Percentiles rank a stretch among this genome's conserved stretches.
Evolutionary conservation across 2,329 filamentous ascomycete species (phyloP).

Genomic region (Epichloe sibirici): DNA sequence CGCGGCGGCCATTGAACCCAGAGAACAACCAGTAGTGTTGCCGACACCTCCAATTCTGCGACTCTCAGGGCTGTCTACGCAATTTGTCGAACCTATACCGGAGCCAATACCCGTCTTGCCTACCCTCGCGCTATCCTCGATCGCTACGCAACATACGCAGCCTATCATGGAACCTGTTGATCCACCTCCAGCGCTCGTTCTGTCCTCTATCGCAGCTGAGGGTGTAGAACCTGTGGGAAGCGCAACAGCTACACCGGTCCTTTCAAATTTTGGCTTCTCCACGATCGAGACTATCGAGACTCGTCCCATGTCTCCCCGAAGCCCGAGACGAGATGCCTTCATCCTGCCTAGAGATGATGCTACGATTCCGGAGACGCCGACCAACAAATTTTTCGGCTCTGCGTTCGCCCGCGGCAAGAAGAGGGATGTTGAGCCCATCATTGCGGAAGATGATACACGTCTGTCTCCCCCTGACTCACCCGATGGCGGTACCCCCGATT

Average conservation of each 20-base stretch:
- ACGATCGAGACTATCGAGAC: slow-evolving; percentile 33
- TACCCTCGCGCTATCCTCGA: slow-evolving; percentile 17
- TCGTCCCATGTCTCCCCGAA: slow-evolving; percentile 33
- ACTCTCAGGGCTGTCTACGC: slow-evolving; percentile 22
- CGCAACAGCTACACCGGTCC: slow-evolving; percentile 15
- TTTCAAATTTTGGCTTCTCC: slow-evolving; percentile 29
- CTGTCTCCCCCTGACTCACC: slow-evolving; percentile 34
- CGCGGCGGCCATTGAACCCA: slow-evolving; percentile 22
- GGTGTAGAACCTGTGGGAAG: slow-evolving; percentile 23
- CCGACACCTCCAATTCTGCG: slow-evolving; percentile 15
- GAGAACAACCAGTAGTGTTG: slow-evolving; percentile 15
- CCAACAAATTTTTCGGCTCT: slow-evolving; percentile 29
- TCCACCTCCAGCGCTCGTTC: slow-evolving; percentile 17
- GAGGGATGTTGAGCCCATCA: slow-evolving; percentile 30
- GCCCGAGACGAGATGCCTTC: slow-evolving; percentile 42
- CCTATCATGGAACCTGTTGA: slow-evolving; percentile 12
- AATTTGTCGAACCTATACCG: slow-evolving; percentile 24
- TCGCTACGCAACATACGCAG: slow-evolving; percentile 20
- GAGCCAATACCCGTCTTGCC: slow-evolving; percentile 15
- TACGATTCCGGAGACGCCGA: slow-evolving; percentile 26
- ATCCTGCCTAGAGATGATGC: slow-evolving; percentile 38
- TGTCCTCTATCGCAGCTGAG: slow-evolving; percentile 26
- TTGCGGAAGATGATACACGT: slow-evolving; percentile 53
- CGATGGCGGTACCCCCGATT: slow-evolving; percentile 38
- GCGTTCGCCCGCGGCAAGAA: slow-evolving; percentile 33